Evolutionary conservation across 139 green algal genomes (phyloP).

Genomic region (Dunaliella primolecta): DNA sequence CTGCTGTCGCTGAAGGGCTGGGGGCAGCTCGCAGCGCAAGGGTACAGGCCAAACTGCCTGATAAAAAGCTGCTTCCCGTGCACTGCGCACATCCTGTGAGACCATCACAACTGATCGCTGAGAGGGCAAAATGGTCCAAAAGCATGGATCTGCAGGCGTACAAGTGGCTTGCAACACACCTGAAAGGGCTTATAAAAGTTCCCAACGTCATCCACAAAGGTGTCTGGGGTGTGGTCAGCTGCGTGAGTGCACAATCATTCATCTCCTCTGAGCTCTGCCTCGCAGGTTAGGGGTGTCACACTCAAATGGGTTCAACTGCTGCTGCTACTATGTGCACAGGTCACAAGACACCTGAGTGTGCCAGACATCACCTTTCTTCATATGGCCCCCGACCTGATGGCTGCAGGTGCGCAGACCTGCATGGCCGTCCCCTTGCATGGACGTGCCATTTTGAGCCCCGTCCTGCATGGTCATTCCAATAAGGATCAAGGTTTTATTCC

Average conservation of each 20-base stretch:
- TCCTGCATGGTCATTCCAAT: no score
- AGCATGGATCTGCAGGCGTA: no score
- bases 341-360: background rate
- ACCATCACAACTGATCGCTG: no score
- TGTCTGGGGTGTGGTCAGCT: slow-evolving; percentile 3
- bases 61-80: slow-evolving; percentile 59
- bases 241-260: background rate
- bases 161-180: no score
- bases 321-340: no score
- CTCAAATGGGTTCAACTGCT: no score
- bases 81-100: slow-evolving; percentile 41
- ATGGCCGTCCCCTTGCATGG: no score
- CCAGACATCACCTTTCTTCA: slow-evolving; percentile 20
- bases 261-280: no score
- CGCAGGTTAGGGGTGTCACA: no score
- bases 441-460: no score
- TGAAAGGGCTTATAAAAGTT: slow-evolving; percentile 75
- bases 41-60: background rate
- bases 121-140: no score
- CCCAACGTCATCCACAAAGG: slow-evolving; percentile 58
- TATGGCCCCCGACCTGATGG: slow-evolving; percentile 35
- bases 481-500: no score
- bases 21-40: background rate
- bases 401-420: slow-evolving; percentile 6
- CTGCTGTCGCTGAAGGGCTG: background rate